phyloP scores from a whole-genome alignment of 1,284 basidiomycete species.

The Quambalaria eucalypti region DNA sequence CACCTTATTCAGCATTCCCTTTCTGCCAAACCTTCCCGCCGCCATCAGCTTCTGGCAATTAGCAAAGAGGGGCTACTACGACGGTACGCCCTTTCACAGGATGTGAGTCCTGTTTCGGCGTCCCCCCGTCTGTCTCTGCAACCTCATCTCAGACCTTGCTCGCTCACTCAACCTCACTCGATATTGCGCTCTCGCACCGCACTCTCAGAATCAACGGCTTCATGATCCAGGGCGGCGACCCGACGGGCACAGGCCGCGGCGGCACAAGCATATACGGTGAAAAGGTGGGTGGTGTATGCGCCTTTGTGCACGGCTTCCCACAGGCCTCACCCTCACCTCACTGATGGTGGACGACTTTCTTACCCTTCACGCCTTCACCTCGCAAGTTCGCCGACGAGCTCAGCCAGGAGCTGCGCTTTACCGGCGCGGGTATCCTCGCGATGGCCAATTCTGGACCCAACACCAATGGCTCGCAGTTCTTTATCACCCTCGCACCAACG shows the following conservation, averaged over 20 bases:
- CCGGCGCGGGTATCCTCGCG: conserved; percentile 25
- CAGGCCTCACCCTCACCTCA: background rate
- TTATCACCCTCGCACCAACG: conserved; percentile 16
- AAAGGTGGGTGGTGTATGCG: conserved; percentile 12
- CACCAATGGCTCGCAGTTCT: conserved; percentile 21
- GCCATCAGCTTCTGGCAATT: conserved; percentile 34
- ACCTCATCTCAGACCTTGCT: conserved; percentile 4
- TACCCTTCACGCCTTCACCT: no score
- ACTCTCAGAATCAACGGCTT: conserved; percentile 10
- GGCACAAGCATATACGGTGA: conserved; percentile 37
- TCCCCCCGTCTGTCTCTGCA: background rate
- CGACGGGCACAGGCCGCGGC: conserved; percentile 26
- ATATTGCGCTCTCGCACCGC: background rate
- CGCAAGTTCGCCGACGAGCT: conserved; percentile 13
- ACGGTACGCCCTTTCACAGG: conserved; percentile 21
- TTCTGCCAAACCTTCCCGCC: background rate
- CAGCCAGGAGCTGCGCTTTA: conserved; percentile 17
- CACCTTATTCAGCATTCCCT: background rate
- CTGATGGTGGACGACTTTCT: background rate
- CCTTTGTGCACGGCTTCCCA: no score
- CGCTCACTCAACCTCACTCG: background rate
- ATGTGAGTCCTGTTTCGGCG: background rate
- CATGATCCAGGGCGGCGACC: conserved; percentile 29
- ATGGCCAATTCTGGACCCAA: conserved; percentile 28
- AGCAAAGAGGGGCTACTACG: conserved; percentile 40